Evolutionary conservation across 306 rosid species (phyloP).

Genomic region (Carpinus fangiana): DNA sequence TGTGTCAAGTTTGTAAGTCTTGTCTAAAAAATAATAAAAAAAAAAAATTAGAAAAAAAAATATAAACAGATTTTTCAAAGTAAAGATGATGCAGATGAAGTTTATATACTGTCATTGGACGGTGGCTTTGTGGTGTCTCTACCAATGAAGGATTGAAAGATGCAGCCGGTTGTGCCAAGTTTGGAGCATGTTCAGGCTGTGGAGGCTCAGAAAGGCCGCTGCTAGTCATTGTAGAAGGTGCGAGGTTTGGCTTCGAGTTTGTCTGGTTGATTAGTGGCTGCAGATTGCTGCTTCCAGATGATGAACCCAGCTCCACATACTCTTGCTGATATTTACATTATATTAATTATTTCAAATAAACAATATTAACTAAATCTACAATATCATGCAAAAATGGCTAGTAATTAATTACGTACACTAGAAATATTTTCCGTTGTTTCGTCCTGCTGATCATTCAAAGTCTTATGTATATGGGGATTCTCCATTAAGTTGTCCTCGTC

Average conservation of each 20-base stretch:
- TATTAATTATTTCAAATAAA: neutral
- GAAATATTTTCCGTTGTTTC: neutral
- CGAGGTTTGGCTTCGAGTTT: neutral
- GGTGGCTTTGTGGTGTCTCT: neutral
- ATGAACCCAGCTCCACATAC: conserved; percentile 7
- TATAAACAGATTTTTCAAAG: neutral
- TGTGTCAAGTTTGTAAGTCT: too few relatives aligned
- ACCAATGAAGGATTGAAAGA: neutral
- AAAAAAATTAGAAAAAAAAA: too few relatives aligned
- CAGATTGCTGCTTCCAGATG: neutral
- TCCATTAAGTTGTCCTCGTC: neutral
- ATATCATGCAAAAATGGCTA: neutral
- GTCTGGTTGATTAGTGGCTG: too few relatives aligned
- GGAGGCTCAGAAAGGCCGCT: neutral
- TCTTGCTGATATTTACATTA: neutral
- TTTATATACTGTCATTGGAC: neutral
- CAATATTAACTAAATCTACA: neutral
- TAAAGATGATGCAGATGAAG: neutral
- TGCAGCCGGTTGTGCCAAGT: neutral
- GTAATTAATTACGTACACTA: neutral
- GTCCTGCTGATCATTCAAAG: neutral
- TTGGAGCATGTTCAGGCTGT: neutral
- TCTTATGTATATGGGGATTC: neutral
- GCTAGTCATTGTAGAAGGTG: neutral
- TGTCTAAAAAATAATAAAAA: too few relatives aligned